These are phyloP conservation scores for Coniella lustricola DNA, from an alignment of 2,329 filamentous ascomycete genomes.

Conservation along the genomic window DNA sequence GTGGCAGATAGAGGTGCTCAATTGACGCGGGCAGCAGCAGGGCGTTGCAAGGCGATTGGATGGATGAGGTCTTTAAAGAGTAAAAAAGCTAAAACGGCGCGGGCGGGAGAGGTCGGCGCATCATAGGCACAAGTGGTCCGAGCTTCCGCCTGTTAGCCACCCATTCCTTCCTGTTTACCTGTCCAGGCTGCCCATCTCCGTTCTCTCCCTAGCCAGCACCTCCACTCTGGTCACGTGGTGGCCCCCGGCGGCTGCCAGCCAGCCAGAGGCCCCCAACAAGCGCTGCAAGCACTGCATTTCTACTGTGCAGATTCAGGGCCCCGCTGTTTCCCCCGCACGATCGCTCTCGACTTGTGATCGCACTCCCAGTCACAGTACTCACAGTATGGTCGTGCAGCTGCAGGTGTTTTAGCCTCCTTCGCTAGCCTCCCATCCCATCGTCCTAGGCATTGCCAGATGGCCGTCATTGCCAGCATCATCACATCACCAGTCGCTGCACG, in stretches of 20 bases:
- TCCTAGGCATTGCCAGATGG: no score
- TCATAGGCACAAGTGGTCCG: slow-evolving; percentile 4
- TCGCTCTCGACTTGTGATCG: no score
- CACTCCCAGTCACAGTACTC: no score
- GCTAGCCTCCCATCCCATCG: no score
- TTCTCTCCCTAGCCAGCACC: not conserved
- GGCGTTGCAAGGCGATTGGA: slow-evolving; percentile 19
- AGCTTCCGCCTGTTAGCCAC: not conserved
- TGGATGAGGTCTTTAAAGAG: slow-evolving; percentile 35
- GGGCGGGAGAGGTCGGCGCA: slow-evolving; percentile 9
- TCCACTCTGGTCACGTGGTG: slow-evolving; percentile 19
- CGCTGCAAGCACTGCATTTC: no score
- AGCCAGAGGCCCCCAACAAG: not conserved
- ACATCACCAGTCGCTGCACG: no score
- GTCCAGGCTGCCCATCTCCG: not conserved
- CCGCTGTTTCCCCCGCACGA: no score
- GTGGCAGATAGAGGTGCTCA: slow-evolving; percentile 42
- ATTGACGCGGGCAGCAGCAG: slow-evolving; percentile 29
- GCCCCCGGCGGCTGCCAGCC: not conserved
- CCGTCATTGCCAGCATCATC: no score
- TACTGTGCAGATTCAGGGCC: not conserved
- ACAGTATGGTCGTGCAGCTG: no score
- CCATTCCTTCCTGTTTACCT: no score
- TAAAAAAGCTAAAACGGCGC: slow-evolving; percentile 15
- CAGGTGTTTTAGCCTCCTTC: no score